Evolutionary conservation across 495 filamentous ascomycete species (phyloP), one percentile per base, ranked within the genome.

Genomic region (Xylaria acuta): DNA sequence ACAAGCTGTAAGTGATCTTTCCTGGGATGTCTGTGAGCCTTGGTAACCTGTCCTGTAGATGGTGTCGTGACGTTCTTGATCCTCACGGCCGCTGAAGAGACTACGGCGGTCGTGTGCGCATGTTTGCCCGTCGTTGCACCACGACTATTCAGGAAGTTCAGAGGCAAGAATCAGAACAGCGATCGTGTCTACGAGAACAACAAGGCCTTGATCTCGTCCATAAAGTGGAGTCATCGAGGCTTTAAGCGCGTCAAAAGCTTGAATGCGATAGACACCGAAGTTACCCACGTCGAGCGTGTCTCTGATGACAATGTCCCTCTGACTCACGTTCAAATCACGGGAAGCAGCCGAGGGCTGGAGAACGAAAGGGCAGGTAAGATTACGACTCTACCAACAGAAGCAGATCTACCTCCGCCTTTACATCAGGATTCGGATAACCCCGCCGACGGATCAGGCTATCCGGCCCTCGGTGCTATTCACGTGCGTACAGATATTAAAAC

Each of bases 1-100:
- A 77, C 78, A 30, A 78, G 77, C 53, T 80, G 78, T 80, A 70
- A 76, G 78, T 69, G 62, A 56, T 40, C 54, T 54, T 56, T 18
- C 54, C 5, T 41, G n/a, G n/a, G 2, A 16, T 36, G 25, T 65
- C 43, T 5, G 22, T 16, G 22, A 27, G 25, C 53, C 22, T 45
- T 49, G 4, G 20, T 3, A 25, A 38, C 64, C 3, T 49, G 54
- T 40, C 40, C 53, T 53, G 22, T 60, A 77, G 76, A 75, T 67
- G 76, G 76, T 16, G 76, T 77, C 38, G 69, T 74, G 32, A 36
- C 75, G 36, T 77, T 75, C 70, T 45, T 77, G 16, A 72, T 75
- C 41, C 72, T 75, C 14, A 77, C 74, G 3, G 76, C 74, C n/a
- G 74, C 76, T 25, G 76, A 74, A 34, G 76, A 77, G 72, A 75